Conservation (phyloP, 176 grass and related monocot genomes). For the Bolboschoenus planiculmis region DNA sequence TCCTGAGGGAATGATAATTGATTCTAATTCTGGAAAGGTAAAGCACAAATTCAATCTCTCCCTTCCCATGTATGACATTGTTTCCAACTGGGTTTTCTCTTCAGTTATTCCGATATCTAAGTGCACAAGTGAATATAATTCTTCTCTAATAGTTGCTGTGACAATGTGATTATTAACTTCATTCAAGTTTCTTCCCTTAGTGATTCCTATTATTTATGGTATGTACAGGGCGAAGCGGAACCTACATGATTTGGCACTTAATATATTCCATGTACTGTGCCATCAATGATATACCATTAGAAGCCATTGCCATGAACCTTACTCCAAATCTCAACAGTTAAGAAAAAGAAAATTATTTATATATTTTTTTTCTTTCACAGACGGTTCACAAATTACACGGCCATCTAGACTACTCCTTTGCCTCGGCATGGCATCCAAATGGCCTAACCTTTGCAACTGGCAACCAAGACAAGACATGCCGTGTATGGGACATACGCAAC, state of each 20-base stretch:
- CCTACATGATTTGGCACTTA: constrained; percentile 14
- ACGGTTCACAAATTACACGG: constrained; percentile 62
- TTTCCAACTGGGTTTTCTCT: neutral
- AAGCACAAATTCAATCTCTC: neutral
- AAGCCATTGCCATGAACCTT: neutral
- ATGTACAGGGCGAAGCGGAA: neutral
- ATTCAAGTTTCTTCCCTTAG: constrained; percentile 12
- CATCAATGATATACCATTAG: neutral
- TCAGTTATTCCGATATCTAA: neutral
- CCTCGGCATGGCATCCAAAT: constrained; percentile 89
- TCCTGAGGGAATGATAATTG: constrained; percentile 65
- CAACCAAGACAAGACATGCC: constrained; percentile 97
- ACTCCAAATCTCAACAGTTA: neutral
- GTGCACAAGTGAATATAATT: constrained; percentile 6
- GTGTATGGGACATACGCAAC: constrained; percentile 85
- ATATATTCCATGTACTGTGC: neutral
- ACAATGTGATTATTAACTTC: neutral
- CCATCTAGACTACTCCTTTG: constrained; percentile 81
- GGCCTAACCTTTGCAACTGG: constrained; percentile 85
- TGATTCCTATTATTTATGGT: constrained; percentile 7
- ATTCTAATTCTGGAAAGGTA: constrained; percentile 97
- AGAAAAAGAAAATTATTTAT: neutral
- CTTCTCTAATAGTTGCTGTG: neutral
- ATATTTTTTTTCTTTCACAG: constrained; percentile 29
- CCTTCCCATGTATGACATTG: neutral